Conservation (phyloP, 352 stramenopile species). For the Globisporangium nunn region DNA sequence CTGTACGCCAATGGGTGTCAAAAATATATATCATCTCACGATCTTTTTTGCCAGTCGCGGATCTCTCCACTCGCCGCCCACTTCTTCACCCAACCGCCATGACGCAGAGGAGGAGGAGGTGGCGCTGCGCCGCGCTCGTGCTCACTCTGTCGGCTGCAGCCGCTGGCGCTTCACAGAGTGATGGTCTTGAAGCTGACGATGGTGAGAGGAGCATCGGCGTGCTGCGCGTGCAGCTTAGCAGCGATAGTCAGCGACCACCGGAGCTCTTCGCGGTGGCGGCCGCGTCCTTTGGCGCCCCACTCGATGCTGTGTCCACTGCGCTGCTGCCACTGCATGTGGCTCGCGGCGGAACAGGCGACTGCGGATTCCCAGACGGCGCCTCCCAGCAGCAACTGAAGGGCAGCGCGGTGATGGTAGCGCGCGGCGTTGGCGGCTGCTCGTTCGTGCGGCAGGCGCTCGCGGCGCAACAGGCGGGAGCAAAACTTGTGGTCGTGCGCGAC, state of each 20-base stretch:
- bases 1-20: too few species aligned
- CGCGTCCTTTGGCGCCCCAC: slow-evolving; percentile 20
- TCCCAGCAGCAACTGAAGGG: neutral
- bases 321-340: slow-evolving; percentile 13
- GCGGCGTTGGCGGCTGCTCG: slow-evolving; percentile 31
- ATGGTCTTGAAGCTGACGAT: neutral
- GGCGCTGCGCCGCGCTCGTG: neutral
- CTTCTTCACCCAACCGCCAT: neutral
- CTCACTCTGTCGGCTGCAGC: neutral
- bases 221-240: slow-evolving; percentile 17
- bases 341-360: slow-evolving; percentile 17
- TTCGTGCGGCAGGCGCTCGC: slow-evolving; percentile 41
- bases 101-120: neutral
- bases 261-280: slow-evolving; percentile 19
- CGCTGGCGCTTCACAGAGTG: neutral
- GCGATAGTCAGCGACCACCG: neutral
- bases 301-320: slow-evolving; percentile 16
- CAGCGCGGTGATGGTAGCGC: slow-evolving; percentile 34
- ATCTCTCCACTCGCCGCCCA: too few species aligned
- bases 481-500: slow-evolving; percentile 44
- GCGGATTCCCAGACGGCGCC: slow-evolving; percentile 1
- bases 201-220: slow-evolving; percentile 9
- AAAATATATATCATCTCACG: too few species aligned
- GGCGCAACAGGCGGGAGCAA: slow-evolving; percentile 22
- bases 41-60: too few species aligned